phyloP scores from a whole-genome alignment of 257 asterid genomes.

The Solanum lycopersicoides region DNA sequence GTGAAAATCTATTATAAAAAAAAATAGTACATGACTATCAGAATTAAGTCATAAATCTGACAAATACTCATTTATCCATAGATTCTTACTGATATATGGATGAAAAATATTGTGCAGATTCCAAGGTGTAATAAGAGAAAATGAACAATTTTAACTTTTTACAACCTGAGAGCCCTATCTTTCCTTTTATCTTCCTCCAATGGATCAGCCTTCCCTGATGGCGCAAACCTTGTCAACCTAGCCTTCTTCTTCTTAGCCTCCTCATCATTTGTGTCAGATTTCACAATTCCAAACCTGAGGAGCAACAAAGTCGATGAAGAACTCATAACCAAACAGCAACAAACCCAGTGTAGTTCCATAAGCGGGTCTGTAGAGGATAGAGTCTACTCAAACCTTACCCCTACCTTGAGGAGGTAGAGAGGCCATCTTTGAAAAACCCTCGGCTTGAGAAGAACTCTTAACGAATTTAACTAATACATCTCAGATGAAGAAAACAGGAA shows the following conservation, averaged over 20 bases:
- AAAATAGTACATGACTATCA: background rate
- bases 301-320: background rate
- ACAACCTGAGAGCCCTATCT: conserved; percentile 87
- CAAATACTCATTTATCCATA: background rate
- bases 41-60: background rate
- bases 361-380: background rate
- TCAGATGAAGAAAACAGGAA: background rate
- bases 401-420: background rate
- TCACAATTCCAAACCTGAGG: conserved; percentile 65
- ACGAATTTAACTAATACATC: background rate
- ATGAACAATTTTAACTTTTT: background rate
- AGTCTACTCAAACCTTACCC: background rate
- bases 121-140: background rate
- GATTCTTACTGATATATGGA: background rate
- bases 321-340: background rate
- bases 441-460: background rate
- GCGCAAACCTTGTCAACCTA: conserved; percentile 77
- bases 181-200: conserved; percentile 89
- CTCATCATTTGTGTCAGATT: conserved; percentile 48
- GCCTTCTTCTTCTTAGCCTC: conserved; percentile 87
- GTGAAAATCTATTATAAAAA: conserved; percentile 31
- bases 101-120: background rate
- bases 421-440: background rate
- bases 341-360: background rate
- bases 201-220: conserved; percentile 34